A percentile compares a stretch with the other conserved stretches of the same genome.
phyloP scores from a whole-genome alignment of 2,329 filamentous ascomycete genomes.

The Lasiodiplodia hormozganensis region DNA sequence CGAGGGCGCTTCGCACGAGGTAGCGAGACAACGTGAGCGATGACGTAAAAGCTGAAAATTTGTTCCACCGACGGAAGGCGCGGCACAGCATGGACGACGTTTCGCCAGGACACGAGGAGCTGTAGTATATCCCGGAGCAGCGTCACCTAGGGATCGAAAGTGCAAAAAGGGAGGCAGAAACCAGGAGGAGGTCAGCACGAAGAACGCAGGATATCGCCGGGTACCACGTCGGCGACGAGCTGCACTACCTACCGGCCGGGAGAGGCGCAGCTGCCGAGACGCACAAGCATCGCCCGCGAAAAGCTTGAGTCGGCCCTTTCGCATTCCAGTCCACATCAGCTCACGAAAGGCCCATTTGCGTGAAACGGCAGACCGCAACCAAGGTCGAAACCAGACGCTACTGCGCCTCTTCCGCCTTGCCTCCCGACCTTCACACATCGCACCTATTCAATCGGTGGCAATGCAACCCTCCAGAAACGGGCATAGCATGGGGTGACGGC shows the following conservation, averaged over 20 bases:
- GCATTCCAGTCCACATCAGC: constrained; percentile 3
- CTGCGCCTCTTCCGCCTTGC: background rate
- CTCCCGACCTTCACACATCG: background rate
- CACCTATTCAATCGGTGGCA: background rate
- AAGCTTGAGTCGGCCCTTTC: constrained; percentile 24
- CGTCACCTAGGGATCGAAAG: background rate
- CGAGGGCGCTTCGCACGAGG: background rate
- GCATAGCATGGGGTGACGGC: background rate
- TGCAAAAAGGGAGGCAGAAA: background rate
- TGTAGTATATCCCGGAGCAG: background rate
- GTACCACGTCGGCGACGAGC: background rate
- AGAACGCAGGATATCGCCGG: background rate
- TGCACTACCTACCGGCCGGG: background rate
- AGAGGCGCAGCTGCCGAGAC: constrained; percentile 11
- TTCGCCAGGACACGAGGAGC: background rate
- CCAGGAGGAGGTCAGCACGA: background rate
- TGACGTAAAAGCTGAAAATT: background rate
- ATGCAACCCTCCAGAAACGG: background rate
- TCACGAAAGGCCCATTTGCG: background rate
- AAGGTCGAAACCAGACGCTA: too few species aligned
- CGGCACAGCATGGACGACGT: background rate
- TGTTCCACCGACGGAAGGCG: background rate
- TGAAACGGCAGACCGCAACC: constrained; percentile 7
- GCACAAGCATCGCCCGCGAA: constrained; percentile 23
- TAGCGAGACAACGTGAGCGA: background rate